Base-by-base conservation (phyloP, 208 protist species). In the Angomonas ambiguus region DNA sequence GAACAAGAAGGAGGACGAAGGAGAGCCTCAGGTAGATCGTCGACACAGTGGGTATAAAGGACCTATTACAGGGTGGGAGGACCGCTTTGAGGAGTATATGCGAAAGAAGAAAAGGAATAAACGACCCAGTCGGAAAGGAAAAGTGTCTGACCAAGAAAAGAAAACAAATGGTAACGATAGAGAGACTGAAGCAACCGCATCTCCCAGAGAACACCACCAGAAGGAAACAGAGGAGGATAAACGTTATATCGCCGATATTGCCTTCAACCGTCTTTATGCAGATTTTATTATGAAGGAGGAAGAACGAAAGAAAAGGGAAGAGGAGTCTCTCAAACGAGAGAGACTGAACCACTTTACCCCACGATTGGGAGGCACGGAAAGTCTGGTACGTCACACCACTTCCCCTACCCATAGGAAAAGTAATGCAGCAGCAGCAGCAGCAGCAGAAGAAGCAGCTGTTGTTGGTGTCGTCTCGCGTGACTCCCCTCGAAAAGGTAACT, bases 21-120 rank as follows among this genome's bases (percentile, higher is more conserved):
- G 64, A 27, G 72, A 71, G 28, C 38, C 69, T 32, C 57, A 68
- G 31, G 48, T 58, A 27, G 67, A 74, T 25, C 77, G 79, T 28
- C 66, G 71, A 77, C 58, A 57, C 77, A 25, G 75, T 82, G 31
- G 76, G 8, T 84, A 83, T 73, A 69, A 73, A 27, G 77, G 72
- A 11, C 77, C 80, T 16, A 67, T 84, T 24, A 66, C 63, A 25
- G 79, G 74, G 24, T 80, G 76, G 76, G 62, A 74, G 1, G 71
- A 72, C 57, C 73, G 70, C 18, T 77, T 79, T 53, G 71, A 61
- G 1, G 32, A 45, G 35, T 86, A 79, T 59, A 71, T 83, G 72
- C 62, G 65, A 16, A 22, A 35, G 16, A 45, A 45, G 16, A 45
- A 8, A 45, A 61, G 28, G 5, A 5, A 27, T 8, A 56, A 27